Conservation (phyloP, 2,329 filamentous ascomycete species). For the Xylariaceae sp. region DNA sequence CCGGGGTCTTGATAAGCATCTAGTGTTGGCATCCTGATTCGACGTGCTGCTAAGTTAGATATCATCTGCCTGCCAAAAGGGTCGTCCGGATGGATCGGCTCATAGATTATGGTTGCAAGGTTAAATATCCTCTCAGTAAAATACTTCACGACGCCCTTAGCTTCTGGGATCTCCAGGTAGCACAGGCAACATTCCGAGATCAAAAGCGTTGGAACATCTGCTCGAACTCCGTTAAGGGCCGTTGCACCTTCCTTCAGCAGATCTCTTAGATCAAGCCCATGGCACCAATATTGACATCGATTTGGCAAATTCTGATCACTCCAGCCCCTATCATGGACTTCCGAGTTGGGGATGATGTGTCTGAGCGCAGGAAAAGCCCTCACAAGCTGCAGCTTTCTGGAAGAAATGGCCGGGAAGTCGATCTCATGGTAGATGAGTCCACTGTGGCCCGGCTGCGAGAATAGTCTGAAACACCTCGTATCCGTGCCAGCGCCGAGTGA, state of each 20-base stretch:
- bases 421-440: constrained; percentile 83
- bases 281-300: constrained; percentile 55
- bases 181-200: constrained; percentile 96
- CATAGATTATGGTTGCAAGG: constrained; percentile 75
- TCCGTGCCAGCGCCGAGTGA: constrained; percentile 94
- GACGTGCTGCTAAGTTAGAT: constrained; percentile 79
- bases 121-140: constrained; percentile 58
- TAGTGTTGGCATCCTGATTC: constrained; percentile 83
- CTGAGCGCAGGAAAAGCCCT: constrained; percentile 50
- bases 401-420: constrained; percentile 79
- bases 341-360: constrained; percentile 42
- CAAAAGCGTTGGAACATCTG: constrained; percentile 74
- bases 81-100: constrained; percentile 82
- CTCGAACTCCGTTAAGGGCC: constrained; percentile 50
- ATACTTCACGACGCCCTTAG: constrained; percentile 65
- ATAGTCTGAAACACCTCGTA: constrained; percentile 80
- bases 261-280: constrained; percentile 71
- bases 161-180: constrained; percentile 72
- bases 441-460: constrained; percentile 46
- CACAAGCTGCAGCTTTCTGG: constrained; percentile 62
- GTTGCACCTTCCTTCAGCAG: constrained; percentile 42
- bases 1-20: constrained; percentile 68
- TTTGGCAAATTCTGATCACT: constrained; percentile 40
- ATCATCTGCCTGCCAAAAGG: constrained; percentile 92
- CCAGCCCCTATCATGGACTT: constrained; percentile 43